Conservation (phyloP, 2,329 filamentous ascomycete species). For the Microascus cirrosus region DNA sequence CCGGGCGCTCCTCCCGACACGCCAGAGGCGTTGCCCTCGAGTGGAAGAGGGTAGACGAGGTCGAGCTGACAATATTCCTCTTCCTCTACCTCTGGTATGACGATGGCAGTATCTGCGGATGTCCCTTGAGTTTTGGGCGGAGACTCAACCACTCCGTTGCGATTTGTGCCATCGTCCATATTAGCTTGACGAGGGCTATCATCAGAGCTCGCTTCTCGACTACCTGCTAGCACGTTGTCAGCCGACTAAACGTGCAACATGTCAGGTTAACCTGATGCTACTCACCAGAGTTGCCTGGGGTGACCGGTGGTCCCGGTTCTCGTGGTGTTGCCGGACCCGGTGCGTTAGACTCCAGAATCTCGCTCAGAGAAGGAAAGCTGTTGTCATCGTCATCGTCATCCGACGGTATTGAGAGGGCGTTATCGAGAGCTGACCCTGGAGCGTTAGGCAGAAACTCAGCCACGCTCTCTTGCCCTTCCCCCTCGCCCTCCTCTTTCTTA, state of each 20-base stretch:
- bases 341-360: not conserved
- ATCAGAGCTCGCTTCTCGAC: not conserved
- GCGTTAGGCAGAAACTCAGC: not conserved
- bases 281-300: not conserved
- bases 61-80: not conserved
- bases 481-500: not conserved
- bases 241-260: not conserved
- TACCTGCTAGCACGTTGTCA: not conserved
- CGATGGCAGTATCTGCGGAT: not conserved
- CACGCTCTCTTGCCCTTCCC: not conserved
- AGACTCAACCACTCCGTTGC: not conserved
- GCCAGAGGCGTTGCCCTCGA: too few relatives aligned
- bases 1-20: not conserved
- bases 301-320: not conserved
- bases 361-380: not conserved
- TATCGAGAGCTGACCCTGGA: not conserved
- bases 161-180: not conserved
- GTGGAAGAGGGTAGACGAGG: too few relatives aligned
- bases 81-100: not conserved
- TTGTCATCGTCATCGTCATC: not conserved
- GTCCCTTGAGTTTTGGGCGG: not conserved
- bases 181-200: not conserved
- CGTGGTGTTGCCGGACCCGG: too few relatives aligned
- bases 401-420: not conserved
- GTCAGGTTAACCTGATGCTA: not conserved